Evolutionary conservation across 257 asterid genomes (phyloP).

Genomic region (Agastache rugosa): DNA sequence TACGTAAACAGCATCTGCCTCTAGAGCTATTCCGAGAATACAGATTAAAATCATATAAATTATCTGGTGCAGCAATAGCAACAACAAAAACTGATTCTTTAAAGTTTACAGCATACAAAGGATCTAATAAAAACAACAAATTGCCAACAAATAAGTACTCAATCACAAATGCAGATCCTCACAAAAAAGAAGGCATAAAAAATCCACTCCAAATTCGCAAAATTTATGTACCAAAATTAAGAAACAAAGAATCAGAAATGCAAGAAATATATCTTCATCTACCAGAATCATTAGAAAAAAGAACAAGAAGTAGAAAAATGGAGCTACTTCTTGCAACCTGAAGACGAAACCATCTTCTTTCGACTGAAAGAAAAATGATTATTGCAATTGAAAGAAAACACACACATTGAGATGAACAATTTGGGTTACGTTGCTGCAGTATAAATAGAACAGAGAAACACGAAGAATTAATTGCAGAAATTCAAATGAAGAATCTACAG

Average conservation of each 20-base stretch:
- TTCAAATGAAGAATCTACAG: conserved; percentile 22
- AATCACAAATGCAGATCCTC: neutral
- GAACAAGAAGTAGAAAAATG: neutral
- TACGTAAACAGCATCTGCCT: neutral
- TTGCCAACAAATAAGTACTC: neutral
- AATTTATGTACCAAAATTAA: neutral
- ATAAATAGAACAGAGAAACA: neutral
- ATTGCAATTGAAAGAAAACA: neutral
- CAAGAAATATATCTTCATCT: neutral
- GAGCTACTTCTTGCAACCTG: neutral
- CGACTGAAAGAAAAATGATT: neutral
- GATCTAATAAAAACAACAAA: conserved; percentile 1
- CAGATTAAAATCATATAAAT: neutral
- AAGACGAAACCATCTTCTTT: neutral
- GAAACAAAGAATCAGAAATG: neutral
- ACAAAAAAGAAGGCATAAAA: neutral
- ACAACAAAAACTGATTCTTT: neutral
- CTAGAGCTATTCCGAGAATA: neutral
- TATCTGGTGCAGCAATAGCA: neutral
- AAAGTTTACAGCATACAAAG: neutral
- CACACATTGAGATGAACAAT: neutral
- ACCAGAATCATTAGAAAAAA: neutral
- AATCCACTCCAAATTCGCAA: neutral
- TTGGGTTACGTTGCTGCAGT: conserved; percentile 3
- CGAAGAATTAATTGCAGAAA: conserved; percentile 10